phyloP scores from a whole-genome alignment of 768 basidiomycete species.

The Trametes villosa region DNA sequence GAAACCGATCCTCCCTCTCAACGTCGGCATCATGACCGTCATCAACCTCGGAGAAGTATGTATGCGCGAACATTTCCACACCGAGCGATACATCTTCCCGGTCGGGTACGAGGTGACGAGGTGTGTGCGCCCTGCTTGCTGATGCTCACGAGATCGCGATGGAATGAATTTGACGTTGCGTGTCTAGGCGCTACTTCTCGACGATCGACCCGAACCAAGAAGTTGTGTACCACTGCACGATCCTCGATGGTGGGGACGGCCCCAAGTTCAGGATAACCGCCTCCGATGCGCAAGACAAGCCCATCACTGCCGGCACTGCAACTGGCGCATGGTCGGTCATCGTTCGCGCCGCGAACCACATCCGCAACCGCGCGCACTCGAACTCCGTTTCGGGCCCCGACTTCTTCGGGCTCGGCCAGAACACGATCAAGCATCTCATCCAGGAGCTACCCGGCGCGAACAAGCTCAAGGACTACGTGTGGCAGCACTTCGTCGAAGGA shows the following conservation, averaged over 20 bases:
- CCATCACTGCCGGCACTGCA: slow-evolving; percentile 83
- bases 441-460: slow-evolving; percentile 80
- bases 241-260: slow-evolving; percentile 83
- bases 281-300: slow-evolving; percentile 68
- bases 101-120: slow-evolving; percentile 84
- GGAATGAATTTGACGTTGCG: slow-evolving; percentile 3
- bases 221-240: slow-evolving; percentile 81
- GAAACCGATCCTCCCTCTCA: slow-evolving; percentile 74
- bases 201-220: slow-evolving; percentile 68
- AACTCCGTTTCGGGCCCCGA: slow-evolving; percentile 90
- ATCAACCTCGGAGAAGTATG: slow-evolving; percentile 75
- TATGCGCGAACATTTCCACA: slow-evolving; percentile 84
- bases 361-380: slow-evolving; percentile 81
- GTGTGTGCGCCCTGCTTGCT: slow-evolving; percentile 41
- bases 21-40: slow-evolving; percentile 88
- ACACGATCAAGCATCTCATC: slow-evolving; percentile 89
- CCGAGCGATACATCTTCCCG: slow-evolving; percentile 87
- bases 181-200: slow-evolving; percentile 72
- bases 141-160: neutral
- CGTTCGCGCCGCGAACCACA: slow-evolving; percentile 79
- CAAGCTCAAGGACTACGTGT: slow-evolving; percentile 77
- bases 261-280: slow-evolving; percentile 87
- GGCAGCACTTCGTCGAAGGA: slow-evolving; percentile 86
- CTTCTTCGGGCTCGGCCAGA: slow-evolving; percentile 86
- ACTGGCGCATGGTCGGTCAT: slow-evolving; percentile 88